Evolutionary conservation across 164 flowering plant species (phyloP).

Genomic region (Saururus chinensis): DNA sequence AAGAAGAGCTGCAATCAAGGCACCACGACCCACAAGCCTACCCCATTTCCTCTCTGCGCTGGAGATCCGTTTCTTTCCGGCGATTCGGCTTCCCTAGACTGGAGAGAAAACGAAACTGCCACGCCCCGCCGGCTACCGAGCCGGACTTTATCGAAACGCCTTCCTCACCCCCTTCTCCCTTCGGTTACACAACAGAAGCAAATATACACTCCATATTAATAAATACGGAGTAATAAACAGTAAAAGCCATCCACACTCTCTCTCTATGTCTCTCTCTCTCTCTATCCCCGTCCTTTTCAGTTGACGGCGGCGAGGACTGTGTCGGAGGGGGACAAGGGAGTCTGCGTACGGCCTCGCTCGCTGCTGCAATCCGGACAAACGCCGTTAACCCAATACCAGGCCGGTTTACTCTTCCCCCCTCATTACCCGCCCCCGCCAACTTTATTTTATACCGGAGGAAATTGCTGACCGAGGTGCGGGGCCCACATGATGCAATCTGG

Average conservation of each 20-base stretch:
- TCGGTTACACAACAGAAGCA: slow-evolving; percentile 1
- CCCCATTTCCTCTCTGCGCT: background rate
- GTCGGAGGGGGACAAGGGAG: no score
- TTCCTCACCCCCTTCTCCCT: background rate
- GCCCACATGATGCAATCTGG: no score
- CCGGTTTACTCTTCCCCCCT: background rate
- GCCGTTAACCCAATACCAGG: slow-evolving; percentile 4
- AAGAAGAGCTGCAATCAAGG: no score
- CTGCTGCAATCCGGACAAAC: slow-evolving; percentile 4
- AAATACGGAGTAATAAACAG: no score
- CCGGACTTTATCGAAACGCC: background rate
- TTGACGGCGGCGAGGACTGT: no score
- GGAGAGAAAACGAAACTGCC: background rate
- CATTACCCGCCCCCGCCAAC: background rate
- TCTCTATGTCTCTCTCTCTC: slow-evolving; percentile 1
- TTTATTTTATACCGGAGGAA: background rate
- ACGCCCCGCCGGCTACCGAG: no score
- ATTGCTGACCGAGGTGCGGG: no score
- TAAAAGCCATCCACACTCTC: no score
- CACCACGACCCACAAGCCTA: background rate
- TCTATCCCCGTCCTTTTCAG: background rate
- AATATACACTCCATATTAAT: background rate
- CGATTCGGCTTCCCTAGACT: no score
- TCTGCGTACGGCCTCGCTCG: background rate
- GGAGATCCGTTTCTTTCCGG: no score